Conservation (phyloP, 768 basidiomycete species). For the Termitomyces sp. region DNA sequence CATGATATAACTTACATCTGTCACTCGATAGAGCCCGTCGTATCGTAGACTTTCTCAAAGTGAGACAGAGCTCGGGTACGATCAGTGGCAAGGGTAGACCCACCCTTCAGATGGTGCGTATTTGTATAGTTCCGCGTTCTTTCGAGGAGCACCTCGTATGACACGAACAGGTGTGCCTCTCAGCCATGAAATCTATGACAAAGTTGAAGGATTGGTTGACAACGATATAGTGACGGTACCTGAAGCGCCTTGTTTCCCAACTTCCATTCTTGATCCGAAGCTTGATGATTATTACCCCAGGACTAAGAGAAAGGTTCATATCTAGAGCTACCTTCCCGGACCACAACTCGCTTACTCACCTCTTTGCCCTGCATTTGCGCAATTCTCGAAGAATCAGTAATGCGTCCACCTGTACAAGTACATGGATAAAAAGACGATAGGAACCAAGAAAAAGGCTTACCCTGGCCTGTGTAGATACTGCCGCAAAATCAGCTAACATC, state of each 20-base stretch:
- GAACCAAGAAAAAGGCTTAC: background rate
- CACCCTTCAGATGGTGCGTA: slow-evolving; percentile 22
- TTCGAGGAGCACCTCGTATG: slow-evolving; percentile 23
- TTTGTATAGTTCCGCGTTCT: background rate
- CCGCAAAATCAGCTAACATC: background rate
- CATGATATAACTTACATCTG: slow-evolving; percentile 4
- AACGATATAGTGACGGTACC: slow-evolving; percentile 1
- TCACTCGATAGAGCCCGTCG: slow-evolving; percentile 21
- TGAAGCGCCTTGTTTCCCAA: slow-evolving; percentile 17
- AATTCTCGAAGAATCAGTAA: slow-evolving; percentile 2
- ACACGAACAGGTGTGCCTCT: slow-evolving; percentile 31
- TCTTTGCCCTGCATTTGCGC: slow-evolving; percentile 14
- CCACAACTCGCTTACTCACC: slow-evolving; percentile 1
- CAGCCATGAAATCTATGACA: slow-evolving; percentile 21
- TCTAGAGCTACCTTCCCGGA: background rate
- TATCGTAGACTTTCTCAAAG: slow-evolving; percentile 17
- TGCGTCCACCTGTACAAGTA: slow-evolving; percentile 12
- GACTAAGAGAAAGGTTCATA: background rate
- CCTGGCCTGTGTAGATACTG: slow-evolving; percentile 19
- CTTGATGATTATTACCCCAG: slow-evolving; percentile 32
- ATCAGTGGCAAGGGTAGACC: background rate
- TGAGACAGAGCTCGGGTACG: background rate
- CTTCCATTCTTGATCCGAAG: slow-evolving; percentile 22
- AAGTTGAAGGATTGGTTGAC: background rate
- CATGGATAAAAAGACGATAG: slow-evolving; percentile 1